Evolutionary conservation across 2,329 filamentous ascomycete species (phyloP), one percentile per base, ranked within the genome.

Genomic region (Stenocarpella maydis): DNA sequence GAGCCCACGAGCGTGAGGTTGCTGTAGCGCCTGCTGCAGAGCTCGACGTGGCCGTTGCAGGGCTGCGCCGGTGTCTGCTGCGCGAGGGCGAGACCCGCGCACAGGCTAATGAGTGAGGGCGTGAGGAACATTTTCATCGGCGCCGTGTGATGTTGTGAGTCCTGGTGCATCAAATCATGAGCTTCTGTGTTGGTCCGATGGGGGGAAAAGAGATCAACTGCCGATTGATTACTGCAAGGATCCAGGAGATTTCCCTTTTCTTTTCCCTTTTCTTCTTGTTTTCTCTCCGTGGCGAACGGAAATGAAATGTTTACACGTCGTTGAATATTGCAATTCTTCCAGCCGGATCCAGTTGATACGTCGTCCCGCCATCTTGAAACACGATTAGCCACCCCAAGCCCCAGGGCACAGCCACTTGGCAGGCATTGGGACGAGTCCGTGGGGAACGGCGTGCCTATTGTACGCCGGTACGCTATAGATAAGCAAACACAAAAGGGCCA

Each of bases 1-100:
- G 90, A 84, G 31, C 90, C 91, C 24, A 90, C 79, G 70, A 87
- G 85, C 24, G 86, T 86, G 65, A 91, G 76, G 45, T 89, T 83
- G 71, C 87, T 87, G 79, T 90, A 91, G 49, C 77, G 79, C 47
- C 86, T 84, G 58, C 77, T 76, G 78, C 89, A 91, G 65, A 88
- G 85, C 52, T 83, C 82, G 1, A 83, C 74, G 68, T 84, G 81
- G 70, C 88, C 88, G 75, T 91, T 91, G 80, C 90, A 91, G 21
- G 49, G 34, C 61, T n/a, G n/a, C n/a, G 50, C 47, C 2, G 81
- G 47, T 12, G 70, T 43, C 10, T 28, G 37, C 19, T 60, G 68
- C 45, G 43, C 49, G 45, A 37, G 19, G 43, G 47, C 26, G 43
- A 54, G 55, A 45, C 58, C 58, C 58, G 34, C 6, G 34, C 34